phyloP scores from a whole-genome alignment of 495 filamentous ascomycete species.

The Penicillium taxi region DNA sequence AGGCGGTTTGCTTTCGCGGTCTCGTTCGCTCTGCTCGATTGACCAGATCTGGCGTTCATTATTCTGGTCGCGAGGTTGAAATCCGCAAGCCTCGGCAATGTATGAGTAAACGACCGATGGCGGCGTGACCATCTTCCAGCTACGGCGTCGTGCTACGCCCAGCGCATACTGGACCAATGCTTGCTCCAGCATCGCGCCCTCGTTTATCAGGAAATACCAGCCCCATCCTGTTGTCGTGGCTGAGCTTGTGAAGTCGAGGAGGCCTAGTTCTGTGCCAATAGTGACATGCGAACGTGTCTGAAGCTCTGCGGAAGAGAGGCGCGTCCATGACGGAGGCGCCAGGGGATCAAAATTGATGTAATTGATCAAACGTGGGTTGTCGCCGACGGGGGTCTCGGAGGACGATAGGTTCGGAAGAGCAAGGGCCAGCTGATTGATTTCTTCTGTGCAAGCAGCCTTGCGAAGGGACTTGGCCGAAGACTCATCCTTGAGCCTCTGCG shows the following conservation, averaged over 20 bases:
- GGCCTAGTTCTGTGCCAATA: constrained; percentile 68
- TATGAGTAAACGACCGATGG: constrained; percentile 89
- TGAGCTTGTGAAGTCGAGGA: constrained; percentile 79
- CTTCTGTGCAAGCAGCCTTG: constrained; percentile 49
- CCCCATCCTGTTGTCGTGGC: constrained; percentile 83
- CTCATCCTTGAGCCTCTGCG: constrained; percentile 57
- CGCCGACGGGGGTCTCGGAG: constrained; percentile 62
- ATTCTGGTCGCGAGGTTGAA: constrained; percentile 83
- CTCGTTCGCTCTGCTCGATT: constrained; percentile 58
- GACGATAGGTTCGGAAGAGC: constrained; percentile 83
- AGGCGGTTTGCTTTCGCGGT: constrained; percentile 49
- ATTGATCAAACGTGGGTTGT: constrained; percentile 47
- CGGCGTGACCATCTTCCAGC: constrained; percentile 70
- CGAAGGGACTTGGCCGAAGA: constrained; percentile 51
- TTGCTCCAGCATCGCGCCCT: constrained; percentile 84
- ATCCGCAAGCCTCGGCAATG: constrained; percentile 83
- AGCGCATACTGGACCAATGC: constrained; percentile 84
- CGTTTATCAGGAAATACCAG: constrained; percentile 90
- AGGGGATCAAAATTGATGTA: constrained; percentile 73
- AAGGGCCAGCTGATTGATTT: constrained; percentile 68
- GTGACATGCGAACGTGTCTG: constrained; percentile 61
- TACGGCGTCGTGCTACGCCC: constrained; percentile 54
- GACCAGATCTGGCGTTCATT: constrained; percentile 87
- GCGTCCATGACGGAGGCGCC: constrained; percentile 37
- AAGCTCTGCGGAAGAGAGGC: constrained; percentile 40